phyloP scores from a whole-genome alignment of 2,329 filamentous ascomycete genomes.

The Cordyceps militaris region DNA sequence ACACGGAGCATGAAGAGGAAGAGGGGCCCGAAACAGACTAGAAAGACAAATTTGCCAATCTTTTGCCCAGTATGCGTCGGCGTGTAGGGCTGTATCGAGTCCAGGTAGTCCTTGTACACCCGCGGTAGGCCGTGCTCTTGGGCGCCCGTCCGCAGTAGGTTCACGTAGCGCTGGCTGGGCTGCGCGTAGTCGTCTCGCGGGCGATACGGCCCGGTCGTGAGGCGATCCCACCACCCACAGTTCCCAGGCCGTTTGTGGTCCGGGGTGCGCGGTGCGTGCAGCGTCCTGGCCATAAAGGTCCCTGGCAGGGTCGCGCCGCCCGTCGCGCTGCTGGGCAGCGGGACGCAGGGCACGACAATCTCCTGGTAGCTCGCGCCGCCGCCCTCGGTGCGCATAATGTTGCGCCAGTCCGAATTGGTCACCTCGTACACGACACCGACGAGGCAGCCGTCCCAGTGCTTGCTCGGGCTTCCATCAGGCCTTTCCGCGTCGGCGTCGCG shows the following conservation, averaged over 20 bases:
- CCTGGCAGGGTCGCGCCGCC: slow-evolving; percentile 38
- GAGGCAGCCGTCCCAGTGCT: slow-evolving; percentile 68
- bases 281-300: slow-evolving; percentile 76
- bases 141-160: slow-evolving; percentile 71
- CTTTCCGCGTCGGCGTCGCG: slow-evolving; percentile 30
- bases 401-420: slow-evolving; percentile 70
- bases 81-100: slow-evolving; percentile 60
- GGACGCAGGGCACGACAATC: slow-evolving; percentile 69
- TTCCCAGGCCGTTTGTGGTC: slow-evolving; percentile 27
- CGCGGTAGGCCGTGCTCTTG: slow-evolving; percentile 70
- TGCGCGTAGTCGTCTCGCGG: slow-evolving; percentile 69
- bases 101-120: slow-evolving; percentile 70
- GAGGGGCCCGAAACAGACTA: slow-evolving; percentile 48
- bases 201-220: slow-evolving; percentile 42
- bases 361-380: slow-evolving; percentile 81
- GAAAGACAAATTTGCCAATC: slow-evolving; percentile 58
- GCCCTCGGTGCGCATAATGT: slow-evolving; percentile 85
- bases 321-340: slow-evolving; percentile 41
- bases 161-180: slow-evolving; percentile 75
- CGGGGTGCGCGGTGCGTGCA: slow-evolving; percentile 60
- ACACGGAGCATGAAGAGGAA: slow-evolving; percentile 44
- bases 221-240: slow-evolving; percentile 37
- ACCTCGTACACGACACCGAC: slow-evolving; percentile 96
- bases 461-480: slow-evolving; percentile 2
- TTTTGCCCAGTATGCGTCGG: slow-evolving; percentile 60